Conservation (phyloP, 1,284 basidiomycete genomes). For the Fomitopsis palustris region DNA sequence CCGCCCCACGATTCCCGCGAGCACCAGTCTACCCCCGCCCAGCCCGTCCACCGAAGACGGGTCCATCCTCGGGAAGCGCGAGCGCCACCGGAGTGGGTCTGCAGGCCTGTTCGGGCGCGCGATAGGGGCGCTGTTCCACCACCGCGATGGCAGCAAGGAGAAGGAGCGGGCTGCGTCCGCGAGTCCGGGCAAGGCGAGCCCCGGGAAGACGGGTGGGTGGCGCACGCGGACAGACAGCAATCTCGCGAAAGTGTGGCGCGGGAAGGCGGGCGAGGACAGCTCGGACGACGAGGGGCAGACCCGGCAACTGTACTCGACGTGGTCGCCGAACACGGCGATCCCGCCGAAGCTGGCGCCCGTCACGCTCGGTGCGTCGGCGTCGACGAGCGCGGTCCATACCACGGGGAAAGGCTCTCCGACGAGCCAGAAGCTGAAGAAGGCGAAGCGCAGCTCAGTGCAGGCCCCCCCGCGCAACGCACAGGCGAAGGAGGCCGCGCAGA, state of each 20-base stretch:
- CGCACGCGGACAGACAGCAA: constrained; percentile 48
- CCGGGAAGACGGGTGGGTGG: constrained; percentile 29
- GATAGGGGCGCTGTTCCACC: constrained; percentile 28
- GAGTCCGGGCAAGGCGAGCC: constrained; percentile 8
- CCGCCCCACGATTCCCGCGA: constrained; percentile 1
- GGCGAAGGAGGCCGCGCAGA: constrained; percentile 12
- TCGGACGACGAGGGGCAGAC: constrained; percentile 30
- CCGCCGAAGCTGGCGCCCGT: neutral
- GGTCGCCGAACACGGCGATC: neutral
- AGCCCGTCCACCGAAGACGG: constrained; percentile 1
- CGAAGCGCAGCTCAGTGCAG: constrained; percentile 22
- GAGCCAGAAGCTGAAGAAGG: constrained; percentile 21
- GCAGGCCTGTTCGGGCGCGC: constrained; percentile 21
- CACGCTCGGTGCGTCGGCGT: neutral
- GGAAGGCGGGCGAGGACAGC: constrained; percentile 23
- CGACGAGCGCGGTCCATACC: neutral
- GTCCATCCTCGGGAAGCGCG: constrained; percentile 12
- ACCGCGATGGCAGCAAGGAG: constrained; percentile 5
- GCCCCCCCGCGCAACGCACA: constrained; percentile 8
- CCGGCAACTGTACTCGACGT: constrained; percentile 6
- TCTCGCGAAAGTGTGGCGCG: constrained; percentile 28
- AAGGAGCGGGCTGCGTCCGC: constrained; percentile 5
- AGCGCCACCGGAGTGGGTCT: constrained; percentile 17
- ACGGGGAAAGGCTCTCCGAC: neutral
- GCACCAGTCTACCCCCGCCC: neutral